Base-by-base conservation (phyloP, 2,329 filamentous ascomycete genomes). In the Septoria petroselini region DNA sequence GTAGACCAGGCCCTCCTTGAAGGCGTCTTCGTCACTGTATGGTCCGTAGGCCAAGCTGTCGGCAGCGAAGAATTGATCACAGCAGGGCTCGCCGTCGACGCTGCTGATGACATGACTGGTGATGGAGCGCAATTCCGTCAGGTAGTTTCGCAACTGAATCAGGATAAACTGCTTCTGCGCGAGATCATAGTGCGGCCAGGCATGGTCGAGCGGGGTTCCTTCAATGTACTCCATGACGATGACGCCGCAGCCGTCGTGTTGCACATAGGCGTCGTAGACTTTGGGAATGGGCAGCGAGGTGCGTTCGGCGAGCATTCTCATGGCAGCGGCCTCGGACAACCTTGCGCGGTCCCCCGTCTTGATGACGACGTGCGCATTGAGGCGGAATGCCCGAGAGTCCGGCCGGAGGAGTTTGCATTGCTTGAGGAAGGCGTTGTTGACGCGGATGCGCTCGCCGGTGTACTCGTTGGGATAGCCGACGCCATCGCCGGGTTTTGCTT, bases 191-290 rank as follows among this genome's bases (percentile, higher is more conserved):
- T 23, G 30, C 5, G 45, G 41, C 53, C 53, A 55, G 17, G 48
- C 41, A 33, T 41, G 21, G 43, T 48, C 37, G 8, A 55, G 46
- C 9, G 34, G 30, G 1, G 27, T 41, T 39, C 53, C 46, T 38
- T 53, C 47, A 17, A 56, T 30, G 29, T 39, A 43, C 18, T 56
- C 53, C 50, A 53, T 56, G 1, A 40, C 14, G 15, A 56, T 53
- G 12, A 43, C 45, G 11, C 37, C 39, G 19, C 45, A 38, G 34
- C 48, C 48, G 37, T 51, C 48, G 8, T 38, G 14, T 30, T 47
- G 42, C 12, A 40, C 15, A 31, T 52, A 48, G 25, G 43, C 38
- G 29, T 52, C 39, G 44, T 42, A 23, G 17, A 52, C 44, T 27
- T 27, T 47, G 8, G 50, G 50, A 6, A 52, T 34, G 14, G 50